These are phyloP conservation scores for Polygonum maritimum DNA, from an alignment of 148 eudicot species.

Conservation along the genomic window DNA sequence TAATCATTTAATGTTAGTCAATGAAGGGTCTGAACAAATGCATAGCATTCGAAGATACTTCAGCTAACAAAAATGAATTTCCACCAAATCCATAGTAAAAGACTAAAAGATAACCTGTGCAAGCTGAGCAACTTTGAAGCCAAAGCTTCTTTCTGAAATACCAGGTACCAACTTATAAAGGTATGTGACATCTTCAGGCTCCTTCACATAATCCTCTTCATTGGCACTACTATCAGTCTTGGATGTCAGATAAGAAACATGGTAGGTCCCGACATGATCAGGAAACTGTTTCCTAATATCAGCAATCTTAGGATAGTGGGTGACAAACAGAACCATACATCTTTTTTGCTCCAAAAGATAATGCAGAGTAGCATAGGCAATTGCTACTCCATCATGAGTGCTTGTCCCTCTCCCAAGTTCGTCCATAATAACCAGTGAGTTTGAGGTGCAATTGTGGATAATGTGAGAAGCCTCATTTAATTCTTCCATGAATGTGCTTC, in stretches of 20 bases:
- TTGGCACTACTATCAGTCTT: constrained; percentile 15
- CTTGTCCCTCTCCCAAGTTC: constrained; percentile 99
- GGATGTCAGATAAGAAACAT: constrained; percentile 80
- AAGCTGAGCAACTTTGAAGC: constrained; percentile 92
- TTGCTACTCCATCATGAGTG: constrained; percentile 96
- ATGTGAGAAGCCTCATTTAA: constrained; percentile 77
- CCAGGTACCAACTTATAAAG: constrained; percentile 91
- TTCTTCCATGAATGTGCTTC: constrained; percentile 96
- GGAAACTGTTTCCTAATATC: constrained; percentile 65
- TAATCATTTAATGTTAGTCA: too few relatives aligned
- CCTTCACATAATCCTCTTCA: constrained; percentile 2
- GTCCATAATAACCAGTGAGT: constrained; percentile 81
- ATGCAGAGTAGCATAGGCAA: constrained; percentile 90
- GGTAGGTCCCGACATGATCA: constrained; percentile 63
- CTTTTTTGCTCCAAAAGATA: constrained; percentile 61
- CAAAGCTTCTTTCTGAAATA: constrained; percentile 80
- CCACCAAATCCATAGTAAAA: too few relatives aligned
- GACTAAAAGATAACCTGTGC: constrained; percentile 55
- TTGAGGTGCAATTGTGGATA: constrained; percentile 50
- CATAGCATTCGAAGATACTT: too few relatives aligned
- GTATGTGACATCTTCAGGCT: constrained; percentile 62
- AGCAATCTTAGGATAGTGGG: constrained; percentile 88
- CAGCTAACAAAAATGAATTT: not conserved
- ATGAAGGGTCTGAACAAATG: too few relatives aligned
- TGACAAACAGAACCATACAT: constrained; percentile 79